phyloP scores from a whole-genome alignment of 2,329 filamentous ascomycete species.

The Penicillium sp. region DNA sequence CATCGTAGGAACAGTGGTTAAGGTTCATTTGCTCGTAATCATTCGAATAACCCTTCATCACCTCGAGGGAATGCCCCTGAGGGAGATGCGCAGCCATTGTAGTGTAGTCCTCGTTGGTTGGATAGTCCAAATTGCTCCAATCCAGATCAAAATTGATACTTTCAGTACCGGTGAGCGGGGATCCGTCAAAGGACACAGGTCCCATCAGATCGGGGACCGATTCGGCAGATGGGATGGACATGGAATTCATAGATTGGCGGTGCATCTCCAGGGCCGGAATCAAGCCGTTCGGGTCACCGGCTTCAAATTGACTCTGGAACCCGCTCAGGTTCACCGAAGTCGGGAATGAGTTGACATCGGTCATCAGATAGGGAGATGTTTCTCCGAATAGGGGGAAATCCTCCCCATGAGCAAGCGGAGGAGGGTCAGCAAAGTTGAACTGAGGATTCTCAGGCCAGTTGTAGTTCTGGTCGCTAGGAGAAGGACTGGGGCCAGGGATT shows the following conservation, averaged over 20 bases:
- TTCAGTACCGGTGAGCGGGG: conserved; percentile 23
- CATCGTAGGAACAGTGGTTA: conserved; percentile 12
- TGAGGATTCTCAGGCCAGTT: conserved; percentile 17
- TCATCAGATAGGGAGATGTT: conserved; percentile 19
- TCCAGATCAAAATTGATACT: conserved; percentile 25
- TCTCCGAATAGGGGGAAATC: conserved; percentile 31
- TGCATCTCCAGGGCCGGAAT: conserved; percentile 27
- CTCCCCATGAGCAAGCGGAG: conserved; percentile 16
- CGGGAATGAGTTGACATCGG: conserved; percentile 21
- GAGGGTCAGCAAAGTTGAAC: conserved; percentile 31
- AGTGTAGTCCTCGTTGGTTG: conserved; percentile 25
- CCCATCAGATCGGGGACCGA: conserved; percentile 24
- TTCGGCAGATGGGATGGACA: conserved; percentile 19
- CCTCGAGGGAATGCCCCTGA: conserved; percentile 10
- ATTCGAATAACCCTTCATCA: conserved; percentile 16
- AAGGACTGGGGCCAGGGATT: conserved; percentile 29
- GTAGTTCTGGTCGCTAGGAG: conserved; percentile 21
- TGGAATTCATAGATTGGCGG: conserved; percentile 26
- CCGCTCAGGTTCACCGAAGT: conserved; percentile 26
- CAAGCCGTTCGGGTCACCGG: conserved; percentile 28
- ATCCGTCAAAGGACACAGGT: conserved; percentile 21
- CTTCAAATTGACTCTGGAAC: conserved; percentile 30
- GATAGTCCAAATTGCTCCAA: conserved; percentile 25
- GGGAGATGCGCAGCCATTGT: conserved; percentile 23
- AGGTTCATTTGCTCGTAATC: conserved; percentile 17